Evolutionary conservation across 305 asterid genomes (phyloP), one percentile per base, ranked within the genome.

Genomic region (Plantago coronopus): DNA sequence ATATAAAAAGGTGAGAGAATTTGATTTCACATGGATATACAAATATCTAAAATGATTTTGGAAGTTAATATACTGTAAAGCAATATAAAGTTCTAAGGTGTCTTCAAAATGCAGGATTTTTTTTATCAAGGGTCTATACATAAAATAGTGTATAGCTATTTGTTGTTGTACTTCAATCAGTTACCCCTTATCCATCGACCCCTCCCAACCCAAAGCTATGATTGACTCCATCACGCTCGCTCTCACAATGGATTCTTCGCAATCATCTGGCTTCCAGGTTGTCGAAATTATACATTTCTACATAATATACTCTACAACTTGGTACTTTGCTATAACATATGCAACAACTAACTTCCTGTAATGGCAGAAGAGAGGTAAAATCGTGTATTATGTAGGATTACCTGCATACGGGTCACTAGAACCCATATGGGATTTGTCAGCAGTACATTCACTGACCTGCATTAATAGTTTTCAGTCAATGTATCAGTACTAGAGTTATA

Each of bases 321-420:
- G 37, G 37, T 3, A 9, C 37, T 0, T 29, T 29, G 37, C 37
- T 29, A 38, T 11, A 38, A 38, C 44, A 38, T 12, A 38, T 38
- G n/a, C 44, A 38, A 38, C 38, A 38, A 38, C 44, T 38, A 38
- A 38, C 16, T 11, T 38, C 2, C 44, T 38, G 44, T 38, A 38
- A 38, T 11, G 13, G 44, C n/a, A 12, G 16, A 38, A 12, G 4
- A 38, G 4, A 11, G 15, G 44, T 38, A 38, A 10, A 38, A 12
- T 9, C 13, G 16, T 38, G 2, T 38, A 11, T 38, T 46, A 54
- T 31, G 57, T 42, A 57, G 53, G 48, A 70, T 47, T 76, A 86
- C 96, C 96, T 89, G 96, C 98, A 91, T 91, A 59, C 95, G 96
- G 48, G 96, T 91, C 71, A 91, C 98, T 54, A 91, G 88, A 43